These are phyloP conservation scores for Epichloe baconii DNA, from an alignment of 2,329 filamentous ascomycete species.

Conservation along the genomic window DNA sequence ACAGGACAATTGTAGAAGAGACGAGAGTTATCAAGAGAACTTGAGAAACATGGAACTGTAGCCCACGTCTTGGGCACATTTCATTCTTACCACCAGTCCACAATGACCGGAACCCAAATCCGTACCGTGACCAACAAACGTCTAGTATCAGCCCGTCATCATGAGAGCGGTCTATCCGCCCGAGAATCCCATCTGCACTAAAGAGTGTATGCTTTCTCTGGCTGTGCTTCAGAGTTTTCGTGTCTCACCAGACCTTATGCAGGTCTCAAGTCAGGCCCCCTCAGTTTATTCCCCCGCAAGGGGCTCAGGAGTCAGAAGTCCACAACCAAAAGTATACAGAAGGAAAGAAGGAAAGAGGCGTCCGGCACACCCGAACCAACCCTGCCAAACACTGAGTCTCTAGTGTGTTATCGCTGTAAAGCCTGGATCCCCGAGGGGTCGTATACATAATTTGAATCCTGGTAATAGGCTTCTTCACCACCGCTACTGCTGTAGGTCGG, in stretches of 20 bases:
- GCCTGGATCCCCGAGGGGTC: constrained; percentile 5
- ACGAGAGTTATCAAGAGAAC: no score
- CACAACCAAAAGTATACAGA: neutral
- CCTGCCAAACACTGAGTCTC: neutral
- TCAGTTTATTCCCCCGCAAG: neutral
- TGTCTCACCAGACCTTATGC: neutral
- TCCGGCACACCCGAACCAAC: neutral
- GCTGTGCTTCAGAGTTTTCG: neutral
- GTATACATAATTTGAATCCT: constrained; percentile 18
- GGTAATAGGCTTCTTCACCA: constrained; percentile 21
- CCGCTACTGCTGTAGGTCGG: constrained; percentile 21
- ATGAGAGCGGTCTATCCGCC: neutral
- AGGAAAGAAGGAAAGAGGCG: neutral
- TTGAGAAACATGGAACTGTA: no score
- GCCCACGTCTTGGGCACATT: no score
- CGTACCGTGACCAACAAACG: neutral
- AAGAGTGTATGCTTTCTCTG: neutral
- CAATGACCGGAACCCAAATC: no score
- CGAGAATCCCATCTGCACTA: neutral
- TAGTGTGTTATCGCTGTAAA: neutral
- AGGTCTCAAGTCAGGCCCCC: neutral
- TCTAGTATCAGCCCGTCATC: neutral
- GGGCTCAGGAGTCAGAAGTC: neutral
- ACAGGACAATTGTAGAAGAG: no score
- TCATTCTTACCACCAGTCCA: no score